Evolutionary conservation across 805 yeast species (phyloP).

Genomic region (Cyberlindnera mrakii): DNA sequence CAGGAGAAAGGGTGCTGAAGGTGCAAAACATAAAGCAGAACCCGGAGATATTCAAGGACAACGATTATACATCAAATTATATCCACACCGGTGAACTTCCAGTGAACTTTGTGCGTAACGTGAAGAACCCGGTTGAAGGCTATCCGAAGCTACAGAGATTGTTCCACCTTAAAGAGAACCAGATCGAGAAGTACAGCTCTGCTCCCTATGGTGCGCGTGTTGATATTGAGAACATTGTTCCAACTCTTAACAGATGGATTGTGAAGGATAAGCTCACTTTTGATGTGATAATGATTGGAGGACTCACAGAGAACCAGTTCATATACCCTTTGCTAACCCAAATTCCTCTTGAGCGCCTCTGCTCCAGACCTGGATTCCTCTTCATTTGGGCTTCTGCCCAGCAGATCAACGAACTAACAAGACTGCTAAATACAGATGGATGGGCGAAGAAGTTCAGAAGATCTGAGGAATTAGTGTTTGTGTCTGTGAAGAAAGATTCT

Average conservation of each 20-base stretch:
- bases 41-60: conserved; percentile 35
- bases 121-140: conserved; percentile 64
- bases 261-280: conserved; percentile 52
- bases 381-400: conserved; percentile 84
- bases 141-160: conserved; percentile 77
- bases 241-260: conserved; percentile 58
- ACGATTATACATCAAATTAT: conserved; percentile 69
- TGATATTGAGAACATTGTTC: conserved; percentile 45
- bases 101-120: conserved; percentile 57
- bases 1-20: background rate
- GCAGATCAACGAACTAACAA: conserved; percentile 58
- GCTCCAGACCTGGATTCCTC: conserved; percentile 81
- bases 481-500: conserved; percentile 61
- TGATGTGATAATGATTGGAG: conserved; percentile 91
- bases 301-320: conserved; percentile 69
- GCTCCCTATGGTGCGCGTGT: conserved; percentile 64
- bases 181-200: conserved; percentile 45
- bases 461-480: conserved; percentile 82
- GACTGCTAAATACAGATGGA: conserved; percentile 43
- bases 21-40: conserved; percentile 2
- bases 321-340: conserved; percentile 53
- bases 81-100: conserved; percentile 62
- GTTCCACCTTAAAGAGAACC: conserved; percentile 57
- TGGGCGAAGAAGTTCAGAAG: conserved; percentile 73
- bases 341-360: conserved; percentile 65